Conservation (phyloP, 768 basidiomycete genomes). For the Tylopilus felleus region DNA sequence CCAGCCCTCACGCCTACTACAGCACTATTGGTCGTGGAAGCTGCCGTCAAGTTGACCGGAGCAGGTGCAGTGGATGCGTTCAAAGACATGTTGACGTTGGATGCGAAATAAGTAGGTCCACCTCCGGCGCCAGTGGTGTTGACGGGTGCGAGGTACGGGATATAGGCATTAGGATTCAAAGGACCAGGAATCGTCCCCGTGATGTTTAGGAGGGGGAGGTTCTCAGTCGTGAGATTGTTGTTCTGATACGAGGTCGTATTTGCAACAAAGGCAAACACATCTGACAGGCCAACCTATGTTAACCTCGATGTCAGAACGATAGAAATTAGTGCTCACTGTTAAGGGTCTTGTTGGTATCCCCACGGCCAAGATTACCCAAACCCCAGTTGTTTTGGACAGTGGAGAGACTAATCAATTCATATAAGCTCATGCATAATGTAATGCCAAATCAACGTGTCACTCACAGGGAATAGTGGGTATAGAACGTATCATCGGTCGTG, state of each 20-base stretch:
- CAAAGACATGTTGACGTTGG: conserved; percentile 33
- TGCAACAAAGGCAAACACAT: conserved; percentile 54
- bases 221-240: conserved; percentile 30
- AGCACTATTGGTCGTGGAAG: conserved; percentile 2
- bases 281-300: conserved; percentile 21
- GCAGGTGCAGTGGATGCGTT: conserved; percentile 33
- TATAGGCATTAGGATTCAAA: conserved; percentile 38
- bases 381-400: conserved; percentile 62
- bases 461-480: conserved; percentile 56
- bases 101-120: conserved; percentile 38
- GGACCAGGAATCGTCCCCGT: conserved; percentile 43
- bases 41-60: conserved; percentile 40
- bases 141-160: conserved; percentile 44
- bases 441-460: not conserved
- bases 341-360: conserved; percentile 47
- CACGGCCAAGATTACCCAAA: conserved; percentile 56
- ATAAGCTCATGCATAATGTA: not conserved
- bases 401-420: conserved; percentile 32
- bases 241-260: conserved; percentile 41
- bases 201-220: conserved; percentile 38
- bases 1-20: not conserved
- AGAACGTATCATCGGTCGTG: conserved; percentile 51
- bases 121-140: conserved; percentile 40
- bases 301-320: not conserved
- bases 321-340: conserved; percentile 10